Evolutionary conservation across 208 protist genomes (phyloP).

Genomic region (Crithidia fasciculata): DNA sequence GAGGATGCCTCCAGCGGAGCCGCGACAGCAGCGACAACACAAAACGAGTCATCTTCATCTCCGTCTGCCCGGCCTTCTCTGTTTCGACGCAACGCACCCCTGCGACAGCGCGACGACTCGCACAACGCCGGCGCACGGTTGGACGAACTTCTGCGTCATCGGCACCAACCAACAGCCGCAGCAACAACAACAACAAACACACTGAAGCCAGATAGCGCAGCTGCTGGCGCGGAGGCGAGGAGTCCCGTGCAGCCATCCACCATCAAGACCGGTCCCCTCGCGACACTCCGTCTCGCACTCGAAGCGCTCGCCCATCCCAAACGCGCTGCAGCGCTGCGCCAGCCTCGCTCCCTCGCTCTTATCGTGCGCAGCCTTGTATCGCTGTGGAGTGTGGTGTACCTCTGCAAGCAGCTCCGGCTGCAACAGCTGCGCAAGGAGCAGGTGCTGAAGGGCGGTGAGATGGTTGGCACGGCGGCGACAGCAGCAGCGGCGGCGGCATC

Average conservation of each 20-base stretch:
- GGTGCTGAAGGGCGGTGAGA: conserved; percentile 10
- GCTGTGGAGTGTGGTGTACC: conserved; percentile 31
- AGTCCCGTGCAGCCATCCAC: no score
- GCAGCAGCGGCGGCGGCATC: neutral
- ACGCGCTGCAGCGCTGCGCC: conserved; percentile 15
- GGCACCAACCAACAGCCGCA: conserved; percentile 1
- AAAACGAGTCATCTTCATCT: neutral
- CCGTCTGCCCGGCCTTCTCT: neutral
- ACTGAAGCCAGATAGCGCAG: no score
- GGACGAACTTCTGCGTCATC: conserved; percentile 26
- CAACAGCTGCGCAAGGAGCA: conserved; percentile 28
- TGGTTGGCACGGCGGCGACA: neutral
- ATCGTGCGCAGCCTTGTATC: conserved; percentile 18
- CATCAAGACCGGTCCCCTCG: conserved; percentile 13
- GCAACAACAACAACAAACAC: neutral
- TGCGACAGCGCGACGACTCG: neutral
- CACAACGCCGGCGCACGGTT: conserved; percentile 11
- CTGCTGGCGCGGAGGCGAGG: no score
- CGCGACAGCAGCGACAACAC: neutral
- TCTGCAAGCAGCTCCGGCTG: conserved; percentile 26
- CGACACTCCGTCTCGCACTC: conserved; percentile 21
- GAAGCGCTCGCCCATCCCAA: conserved; percentile 22
- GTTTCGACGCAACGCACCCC: neutral
- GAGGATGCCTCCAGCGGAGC: neutral
- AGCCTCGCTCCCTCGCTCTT: conserved; percentile 25